These are phyloP conservation scores for Kuraishia piskuri DNA, from an alignment of 805 yeast genomes.

Conservation along the genomic window DNA sequence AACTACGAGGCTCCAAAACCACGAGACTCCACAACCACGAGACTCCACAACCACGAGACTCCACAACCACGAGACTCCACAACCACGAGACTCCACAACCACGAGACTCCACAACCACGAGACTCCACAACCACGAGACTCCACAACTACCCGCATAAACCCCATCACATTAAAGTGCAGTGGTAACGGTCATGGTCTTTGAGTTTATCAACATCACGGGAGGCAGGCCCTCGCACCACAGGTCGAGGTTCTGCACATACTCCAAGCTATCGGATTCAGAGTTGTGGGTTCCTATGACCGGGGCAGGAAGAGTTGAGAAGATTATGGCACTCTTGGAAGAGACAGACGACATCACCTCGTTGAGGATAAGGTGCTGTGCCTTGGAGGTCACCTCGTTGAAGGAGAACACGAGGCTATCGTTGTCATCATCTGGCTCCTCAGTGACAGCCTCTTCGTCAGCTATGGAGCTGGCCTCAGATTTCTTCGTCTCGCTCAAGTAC, in stretches of 20 bases:
- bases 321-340: conserved; percentile 66
- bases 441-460: conserved; percentile 1
- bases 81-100: no score
- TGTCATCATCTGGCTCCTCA: background rate
- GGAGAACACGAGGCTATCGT: conserved; percentile 23
- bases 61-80: no score
- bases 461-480: background rate
- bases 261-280: conserved; percentile 61
- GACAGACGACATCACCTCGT: conserved; percentile 67
- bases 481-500: background rate
- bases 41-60: no score
- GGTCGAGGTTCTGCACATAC: conserved; percentile 65
- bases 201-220: conserved; percentile 81
- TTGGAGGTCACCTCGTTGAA: conserved; percentile 88
- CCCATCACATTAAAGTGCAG: conserved; percentile 55
- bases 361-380: conserved; percentile 83
- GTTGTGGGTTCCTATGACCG: conserved; percentile 72
- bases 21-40: no score
- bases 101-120: no score
- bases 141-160: background rate
- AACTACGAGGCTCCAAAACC: no score
- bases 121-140: no score
- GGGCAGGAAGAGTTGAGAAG: conserved; percentile 87
- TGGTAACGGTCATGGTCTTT: conserved; percentile 92
- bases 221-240: conserved; percentile 78